phyloP scores from a whole-genome alignment of 1,139 yeast genomes.

The Kurtzmaniella quercitrusa region DNA sequence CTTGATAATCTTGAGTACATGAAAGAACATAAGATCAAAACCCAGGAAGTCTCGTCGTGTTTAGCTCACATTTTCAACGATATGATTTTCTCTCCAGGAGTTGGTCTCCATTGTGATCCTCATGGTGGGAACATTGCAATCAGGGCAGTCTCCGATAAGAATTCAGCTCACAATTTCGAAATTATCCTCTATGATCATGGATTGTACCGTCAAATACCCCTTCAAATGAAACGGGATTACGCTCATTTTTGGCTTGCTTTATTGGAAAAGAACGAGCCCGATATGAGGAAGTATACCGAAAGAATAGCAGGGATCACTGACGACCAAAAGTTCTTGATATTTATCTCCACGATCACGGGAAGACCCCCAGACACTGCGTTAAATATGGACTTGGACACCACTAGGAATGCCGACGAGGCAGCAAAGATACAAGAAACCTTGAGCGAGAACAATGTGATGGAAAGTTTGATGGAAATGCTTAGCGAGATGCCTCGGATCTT shows the following conservation, averaged over 20 bases:
- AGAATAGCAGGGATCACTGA: conserved; percentile 79
- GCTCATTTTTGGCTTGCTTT: conserved; percentile 92
- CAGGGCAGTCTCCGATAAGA: conserved; percentile 31
- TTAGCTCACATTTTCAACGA: conserved; percentile 86
- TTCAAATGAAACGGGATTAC: conserved; percentile 73
- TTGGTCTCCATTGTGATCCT: conserved; percentile 94
- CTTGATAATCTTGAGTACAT: conserved; percentile 72
- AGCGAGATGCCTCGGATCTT: conserved; percentile 83
- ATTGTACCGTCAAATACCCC: conserved; percentile 77
- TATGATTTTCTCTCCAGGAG: conserved; percentile 93
- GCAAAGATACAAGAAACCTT: conserved; percentile 61
- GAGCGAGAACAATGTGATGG: conserved; percentile 55
- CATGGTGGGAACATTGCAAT: conserved; percentile 97
- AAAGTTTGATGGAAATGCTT: conserved; percentile 75
- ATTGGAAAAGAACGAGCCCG: conserved; percentile 60
- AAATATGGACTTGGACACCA: conserved; percentile 46
- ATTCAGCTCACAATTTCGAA: conserved; percentile 74
- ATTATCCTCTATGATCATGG: conserved; percentile 94
- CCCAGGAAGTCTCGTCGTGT: conserved; percentile 79
- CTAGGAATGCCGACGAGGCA: conserved; percentile 56
- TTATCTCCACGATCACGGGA: conserved; percentile 94
- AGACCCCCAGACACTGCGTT: conserved; percentile 48
- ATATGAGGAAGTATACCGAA: conserved; percentile 70
- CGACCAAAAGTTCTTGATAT: conserved; percentile 68
- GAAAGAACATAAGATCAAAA: conserved; percentile 57